Conservation (phyloP, 208 protist species). For the Trypanosoma avium region DNA sequence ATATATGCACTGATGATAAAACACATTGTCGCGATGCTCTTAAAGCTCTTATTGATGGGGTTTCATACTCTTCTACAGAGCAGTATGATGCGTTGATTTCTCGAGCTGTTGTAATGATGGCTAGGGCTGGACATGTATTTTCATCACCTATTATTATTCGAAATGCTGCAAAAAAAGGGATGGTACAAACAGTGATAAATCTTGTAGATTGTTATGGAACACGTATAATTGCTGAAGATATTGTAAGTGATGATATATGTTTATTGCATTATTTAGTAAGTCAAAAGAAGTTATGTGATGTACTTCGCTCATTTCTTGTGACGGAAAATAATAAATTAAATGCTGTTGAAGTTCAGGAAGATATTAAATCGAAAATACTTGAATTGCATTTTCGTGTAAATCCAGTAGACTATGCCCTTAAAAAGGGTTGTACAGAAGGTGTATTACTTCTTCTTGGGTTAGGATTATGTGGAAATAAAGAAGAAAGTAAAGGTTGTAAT, state of each 20-base stretch:
- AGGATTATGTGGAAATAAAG: conserved; percentile 42
- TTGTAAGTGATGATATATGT: conserved; percentile 37
- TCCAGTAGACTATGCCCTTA: conserved; percentile 64
- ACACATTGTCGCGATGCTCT: conserved; percentile 45
- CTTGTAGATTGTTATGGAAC: conserved; percentile 68
- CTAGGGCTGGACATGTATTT: conserved; percentile 56
- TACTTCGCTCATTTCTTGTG: conserved; percentile 57
- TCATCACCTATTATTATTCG: conserved; percentile 46
- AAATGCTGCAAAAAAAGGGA: conserved; percentile 36
- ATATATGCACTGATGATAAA: conserved; percentile 22
- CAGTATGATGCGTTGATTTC: conserved; percentile 33
- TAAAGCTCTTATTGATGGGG: conserved; percentile 41
- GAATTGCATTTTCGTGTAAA: conserved; percentile 24
- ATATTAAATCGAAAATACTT: conserved; percentile 10
- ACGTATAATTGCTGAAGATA: conserved; percentile 43
- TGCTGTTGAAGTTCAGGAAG: conserved; percentile 18
- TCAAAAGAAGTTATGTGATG: conserved; percentile 23
- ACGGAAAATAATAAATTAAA: conserved; percentile 24
- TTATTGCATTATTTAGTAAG: conserved; percentile 56
- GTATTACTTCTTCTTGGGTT: conserved; percentile 56
- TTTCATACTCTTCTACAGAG: conserved; percentile 18
- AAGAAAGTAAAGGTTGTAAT: conserved; percentile 9
- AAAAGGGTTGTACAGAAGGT: conserved; percentile 40
- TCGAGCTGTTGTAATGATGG: conserved; percentile 39
- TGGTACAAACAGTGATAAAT: conserved; percentile 36